Base-by-base conservation (phyloP, 768 basidiomycete genomes). In the Mycena capillaripes region DNA sequence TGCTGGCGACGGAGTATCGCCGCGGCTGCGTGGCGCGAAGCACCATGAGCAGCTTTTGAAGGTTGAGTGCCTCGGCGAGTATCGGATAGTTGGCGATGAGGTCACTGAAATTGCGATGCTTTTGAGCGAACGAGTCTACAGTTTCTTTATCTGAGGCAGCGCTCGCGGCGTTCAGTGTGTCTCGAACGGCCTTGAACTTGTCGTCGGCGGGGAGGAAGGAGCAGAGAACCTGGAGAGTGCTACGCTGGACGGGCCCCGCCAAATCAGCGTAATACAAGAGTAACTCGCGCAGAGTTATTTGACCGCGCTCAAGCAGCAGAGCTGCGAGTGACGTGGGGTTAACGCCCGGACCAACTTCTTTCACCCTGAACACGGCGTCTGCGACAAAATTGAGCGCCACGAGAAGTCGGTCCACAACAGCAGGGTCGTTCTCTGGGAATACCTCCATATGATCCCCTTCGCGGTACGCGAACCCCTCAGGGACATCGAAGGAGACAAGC, bases 361-460 rank as follows among this genome's bases (percentile, higher is more conserved):
- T 57, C 12, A 73, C 72, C 17, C 48, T 61, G 36, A 73, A 73
- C 21, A 69, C 63, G 11, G 72, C 72, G 11, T 73, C 68, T 32
- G 67, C 68, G 29, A 70, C 72, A 34, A 73, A 70, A 40, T 73
- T 40, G 11, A 73, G 59, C 7, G 68, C 29, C 3, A 62, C 58
- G 16, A 73, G 64, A 5, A 73, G 69, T 21, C 50, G 61, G 9
- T 73, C 72, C 21, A 73, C 72, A 17, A 73, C 27, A 21, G 42
- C 72, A 16, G 27, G 64, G 23, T 73, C 52, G 57, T 73, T 73
- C 53, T 73, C 72, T 0, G 72, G 72, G 44, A 73, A 70, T 6
- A 73, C 69, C 32, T 70, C 68, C 63, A 73, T 66, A 57, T 73
- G 72, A 19, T 73, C 72, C 21, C 72, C 72, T 11, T 66, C 72